Evolutionary conservation across 2,329 filamentous ascomycete species (phyloP).

Genomic region (Alternaria arbusti): DNA sequence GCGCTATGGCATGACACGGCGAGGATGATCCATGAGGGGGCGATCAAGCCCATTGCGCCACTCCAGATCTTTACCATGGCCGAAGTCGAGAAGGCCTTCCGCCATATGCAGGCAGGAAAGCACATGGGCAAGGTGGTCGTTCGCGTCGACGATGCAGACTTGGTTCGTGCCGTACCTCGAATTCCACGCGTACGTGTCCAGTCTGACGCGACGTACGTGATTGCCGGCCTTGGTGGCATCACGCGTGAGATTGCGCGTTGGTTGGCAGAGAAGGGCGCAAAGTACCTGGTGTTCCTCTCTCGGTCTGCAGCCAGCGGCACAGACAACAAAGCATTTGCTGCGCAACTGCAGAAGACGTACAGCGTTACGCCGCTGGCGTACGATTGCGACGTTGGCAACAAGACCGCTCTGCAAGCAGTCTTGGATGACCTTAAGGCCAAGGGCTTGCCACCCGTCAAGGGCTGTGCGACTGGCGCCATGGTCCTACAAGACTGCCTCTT

Average conservation of each 20-base stretch:
- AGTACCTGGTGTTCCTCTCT: constrained; percentile 27
- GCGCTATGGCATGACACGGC: not conserved
- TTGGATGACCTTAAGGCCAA: not conserved
- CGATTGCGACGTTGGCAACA: constrained; percentile 1
- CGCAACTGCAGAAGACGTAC: constrained; percentile 3
- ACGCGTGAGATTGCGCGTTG: constrained; percentile 25
- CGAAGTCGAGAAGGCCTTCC: constrained; percentile 10
- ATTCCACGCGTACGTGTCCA: constrained; percentile 3
- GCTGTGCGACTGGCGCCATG: constrained; percentile 39
- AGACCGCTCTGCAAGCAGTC: not conserved
- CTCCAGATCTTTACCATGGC: constrained; percentile 6
- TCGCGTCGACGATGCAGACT: constrained; percentile 23
- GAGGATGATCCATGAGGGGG: constrained; percentile 3
- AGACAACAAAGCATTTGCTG: constrained; percentile 1
- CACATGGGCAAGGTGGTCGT: constrained; percentile 52
- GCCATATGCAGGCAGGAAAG: constrained; percentile 38
- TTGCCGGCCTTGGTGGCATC: constrained; percentile 29
- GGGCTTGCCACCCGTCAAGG: constrained; percentile 31
- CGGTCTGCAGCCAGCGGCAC: constrained; percentile 9
- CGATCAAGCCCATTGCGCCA: constrained; percentile 6
- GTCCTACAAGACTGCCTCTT: constrained; percentile 23
- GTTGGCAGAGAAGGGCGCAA: constrained; percentile 26
- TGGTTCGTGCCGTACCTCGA: constrained; percentile 4
- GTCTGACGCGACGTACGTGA: constrained; percentile 25
- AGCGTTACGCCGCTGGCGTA: not conserved